phyloP scores from a whole-genome alignment of 176 grass and related monocot genomes.

The Lolium multiflorum region DNA sequence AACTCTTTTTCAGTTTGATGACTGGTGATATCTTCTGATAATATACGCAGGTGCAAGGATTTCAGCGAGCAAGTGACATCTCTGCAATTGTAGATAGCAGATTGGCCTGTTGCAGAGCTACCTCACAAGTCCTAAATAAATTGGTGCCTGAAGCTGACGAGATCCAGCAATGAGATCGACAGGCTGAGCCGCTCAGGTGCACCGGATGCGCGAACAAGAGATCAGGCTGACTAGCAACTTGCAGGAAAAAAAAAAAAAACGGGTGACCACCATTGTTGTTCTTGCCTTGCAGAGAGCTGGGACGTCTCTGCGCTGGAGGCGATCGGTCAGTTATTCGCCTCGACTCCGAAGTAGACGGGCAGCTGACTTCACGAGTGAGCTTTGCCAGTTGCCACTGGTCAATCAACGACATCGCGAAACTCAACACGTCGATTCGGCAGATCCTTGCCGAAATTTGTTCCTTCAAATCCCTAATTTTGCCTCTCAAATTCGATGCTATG shows the following conservation, averaged over 20 bases:
- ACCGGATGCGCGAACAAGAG: constrained; percentile 19
- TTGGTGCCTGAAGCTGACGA: too few species aligned
- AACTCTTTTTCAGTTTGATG: background rate
- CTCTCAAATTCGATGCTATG: too few species aligned
- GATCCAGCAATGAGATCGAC: too few species aligned
- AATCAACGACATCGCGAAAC: background rate
- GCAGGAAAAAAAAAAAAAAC: background rate
- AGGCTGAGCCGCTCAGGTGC: constrained; percentile 50
- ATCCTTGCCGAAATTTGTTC: too few species aligned
- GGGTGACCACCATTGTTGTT: background rate
- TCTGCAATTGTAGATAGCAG: constrained; percentile 49
- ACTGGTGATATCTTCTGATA: background rate
- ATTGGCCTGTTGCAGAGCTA: constrained; percentile 31
- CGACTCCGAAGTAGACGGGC: background rate
- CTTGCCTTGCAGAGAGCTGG: constrained; percentile 79
- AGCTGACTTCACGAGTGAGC: background rate
- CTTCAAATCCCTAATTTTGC: too few species aligned
- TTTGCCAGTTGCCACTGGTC: background rate
- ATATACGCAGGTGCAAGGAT: constrained; percentile 60
- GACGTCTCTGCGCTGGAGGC: constrained; percentile 77
- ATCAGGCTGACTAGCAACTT: constrained; percentile 60
- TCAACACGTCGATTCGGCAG: too few species aligned
- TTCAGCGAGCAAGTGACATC: constrained; percentile 50
- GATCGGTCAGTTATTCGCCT: constrained; percentile 68
- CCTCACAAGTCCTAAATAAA: too few species aligned